Evolutionary conservation across 305 asterid species (phyloP), one percentile per base, ranked within the genome.

Genomic region (Ilex paraguariensis): DNA sequence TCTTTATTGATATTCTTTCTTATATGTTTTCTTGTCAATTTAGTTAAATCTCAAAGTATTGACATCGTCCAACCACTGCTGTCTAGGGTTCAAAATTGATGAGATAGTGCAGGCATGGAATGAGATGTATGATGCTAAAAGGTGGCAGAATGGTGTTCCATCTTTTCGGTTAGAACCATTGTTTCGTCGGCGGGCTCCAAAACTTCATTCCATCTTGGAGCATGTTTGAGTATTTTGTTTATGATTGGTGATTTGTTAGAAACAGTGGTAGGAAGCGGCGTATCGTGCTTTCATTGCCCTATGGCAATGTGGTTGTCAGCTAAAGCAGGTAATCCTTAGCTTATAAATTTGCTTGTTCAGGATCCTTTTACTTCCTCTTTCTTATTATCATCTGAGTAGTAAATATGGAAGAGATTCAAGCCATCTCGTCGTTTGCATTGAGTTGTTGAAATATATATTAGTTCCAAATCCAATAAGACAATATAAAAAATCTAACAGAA

Each of bases 91-190:
- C 81, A 85, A 88, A 79, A 92, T 91, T 70, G 96, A 88, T 62
- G 98, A 91, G 79, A 82, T 91, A 72, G 91, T 91, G 56, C 96
- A 88, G 83, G 98, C 98, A 14, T 91, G 96, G 96, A 91, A 84
- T 67, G 98, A 91, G 73, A 84, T 88, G 94, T 88, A 86, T 69
- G 98, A 88, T 72, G 87, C 84, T 53, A 88, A 88, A 65, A 86
- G 81, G 77, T 91, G 98, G 96, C 87, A 82, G 67, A 74, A 81
- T 54, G 90, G 88, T 30, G 81, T 72, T 67, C 76, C 94, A 45
- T 72, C 91, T 69, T 86, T 81, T 73, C 86, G 88, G 17, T 74
- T 91, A 67, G 94, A 84, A 71, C 88, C 95, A 6, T 67, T 91
- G 70, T 86, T 91, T 79, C 85, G 91, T 65, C 85, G 95, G 56